A percentile compares a stretch with the other conserved stretches of the same genome.
Evolutionary conservation across 2,329 filamentous ascomycete species (phyloP).

Genomic region (Pestalotiopsis sp.): DNA sequence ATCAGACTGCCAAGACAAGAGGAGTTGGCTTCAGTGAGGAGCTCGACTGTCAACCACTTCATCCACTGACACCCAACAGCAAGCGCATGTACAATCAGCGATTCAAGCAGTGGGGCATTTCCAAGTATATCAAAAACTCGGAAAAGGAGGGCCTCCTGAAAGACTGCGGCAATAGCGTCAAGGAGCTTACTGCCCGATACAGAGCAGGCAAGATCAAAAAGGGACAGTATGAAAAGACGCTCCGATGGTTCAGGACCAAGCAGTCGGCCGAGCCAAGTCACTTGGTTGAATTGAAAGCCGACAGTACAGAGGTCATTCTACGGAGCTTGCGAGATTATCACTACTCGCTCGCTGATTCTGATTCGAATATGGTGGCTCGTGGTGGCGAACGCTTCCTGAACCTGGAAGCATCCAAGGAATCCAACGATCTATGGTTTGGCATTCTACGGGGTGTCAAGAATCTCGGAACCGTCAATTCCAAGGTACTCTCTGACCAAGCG

Average conservation of each 20-base stretch:
- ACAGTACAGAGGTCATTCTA: neutral
- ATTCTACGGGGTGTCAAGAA: neutral
- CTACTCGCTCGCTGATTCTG: neutral
- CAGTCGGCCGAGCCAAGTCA: neutral
- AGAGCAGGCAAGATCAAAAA: neutral
- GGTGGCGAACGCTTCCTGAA: neutral
- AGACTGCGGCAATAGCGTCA: neutral
- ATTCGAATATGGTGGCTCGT: neutral
- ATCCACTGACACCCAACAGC: neutral
- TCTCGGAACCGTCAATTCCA: neutral
- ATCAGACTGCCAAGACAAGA: neutral
- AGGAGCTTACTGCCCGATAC: neutral
- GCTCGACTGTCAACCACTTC: neutral
- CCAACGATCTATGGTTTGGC: conserved; percentile 3
- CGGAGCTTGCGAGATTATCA: conserved; percentile 4
- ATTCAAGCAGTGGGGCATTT: neutral
- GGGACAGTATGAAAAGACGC: conserved; percentile 3
- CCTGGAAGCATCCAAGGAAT: neutral
- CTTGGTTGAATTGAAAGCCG: too few relatives aligned
- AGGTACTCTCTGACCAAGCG: neutral
- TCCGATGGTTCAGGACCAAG: neutral
- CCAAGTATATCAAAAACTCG: conserved; percentile 1
- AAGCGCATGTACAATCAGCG: conserved; percentile 13
- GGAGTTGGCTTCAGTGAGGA: neutral
- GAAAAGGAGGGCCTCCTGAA: neutral